Percentiles rank a stretch among this genome's conserved stretches.
phyloP scores from a whole-genome alignment of 805 yeast genomes.

The Jamesozyma hellenica region DNA sequence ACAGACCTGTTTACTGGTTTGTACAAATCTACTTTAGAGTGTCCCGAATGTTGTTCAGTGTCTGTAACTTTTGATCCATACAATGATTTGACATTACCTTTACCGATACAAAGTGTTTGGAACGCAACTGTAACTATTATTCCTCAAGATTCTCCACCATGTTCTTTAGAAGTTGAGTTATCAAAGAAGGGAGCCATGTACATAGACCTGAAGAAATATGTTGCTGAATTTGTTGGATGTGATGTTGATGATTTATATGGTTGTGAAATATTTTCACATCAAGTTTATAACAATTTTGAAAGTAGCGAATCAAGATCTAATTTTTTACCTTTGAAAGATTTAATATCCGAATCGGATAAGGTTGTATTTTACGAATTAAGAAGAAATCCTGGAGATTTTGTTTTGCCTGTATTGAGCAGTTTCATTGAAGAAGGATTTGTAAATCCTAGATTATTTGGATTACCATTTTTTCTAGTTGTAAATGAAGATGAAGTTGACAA shows the following conservation, averaged over 20 bases:
- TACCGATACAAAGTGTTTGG: constrained; percentile 74
- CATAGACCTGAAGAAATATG: constrained; percentile 49
- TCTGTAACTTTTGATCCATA: constrained; percentile 91
- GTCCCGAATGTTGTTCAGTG: constrained; percentile 73
- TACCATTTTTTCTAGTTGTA: constrained; percentile 65
- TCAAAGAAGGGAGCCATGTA: constrained; percentile 56
- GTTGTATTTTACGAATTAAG: constrained; percentile 53
- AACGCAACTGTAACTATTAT: constrained; percentile 50
- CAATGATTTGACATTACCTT: constrained; percentile 79
- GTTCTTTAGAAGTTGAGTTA: constrained; percentile 60
- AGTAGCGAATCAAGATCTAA: constrained; percentile 40
- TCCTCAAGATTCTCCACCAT: constrained; percentile 44
- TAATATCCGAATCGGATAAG: constrained; percentile 53
- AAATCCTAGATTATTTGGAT: constrained; percentile 48
- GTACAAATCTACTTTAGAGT: constrained; percentile 79
- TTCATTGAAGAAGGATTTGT: constrained; percentile 31
- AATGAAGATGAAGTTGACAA: constrained; percentile 42
- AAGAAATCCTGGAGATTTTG: constrained; percentile 35
- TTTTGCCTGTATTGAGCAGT: constrained; percentile 53
- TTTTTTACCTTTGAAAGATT: constrained; percentile 56
- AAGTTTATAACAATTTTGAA: constrained; percentile 62
- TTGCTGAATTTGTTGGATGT: constrained; percentile 38
- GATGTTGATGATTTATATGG: constrained; percentile 36
- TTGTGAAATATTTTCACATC: constrained; percentile 55
- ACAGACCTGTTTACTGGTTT: constrained; percentile 82